phyloP scores from a whole-genome alignment of 2,329 filamentous ascomycete species.

The Pseudogymnoascus sp. region DNA sequence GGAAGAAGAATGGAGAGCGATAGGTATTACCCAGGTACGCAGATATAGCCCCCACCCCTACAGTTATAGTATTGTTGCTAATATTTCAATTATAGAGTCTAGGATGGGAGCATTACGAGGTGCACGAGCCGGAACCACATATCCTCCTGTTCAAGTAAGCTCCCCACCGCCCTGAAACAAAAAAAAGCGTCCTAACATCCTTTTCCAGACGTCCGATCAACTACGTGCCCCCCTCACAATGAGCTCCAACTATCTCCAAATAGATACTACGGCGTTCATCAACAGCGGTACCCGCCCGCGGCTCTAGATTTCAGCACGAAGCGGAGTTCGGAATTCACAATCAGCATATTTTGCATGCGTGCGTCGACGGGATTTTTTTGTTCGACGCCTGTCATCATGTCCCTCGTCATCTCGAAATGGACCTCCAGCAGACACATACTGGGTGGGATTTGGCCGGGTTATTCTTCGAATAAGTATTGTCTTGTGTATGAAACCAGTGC shows the following conservation, averaged over 20 bases:
- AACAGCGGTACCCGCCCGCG: slow-evolving; percentile 1
- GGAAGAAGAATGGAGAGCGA: slow-evolving; percentile 96
- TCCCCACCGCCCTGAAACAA: not conserved
- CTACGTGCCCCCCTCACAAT: slow-evolving; percentile 1
- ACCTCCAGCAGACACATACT: not conserved
- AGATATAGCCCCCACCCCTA: not conserved
- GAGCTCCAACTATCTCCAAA: not conserved
- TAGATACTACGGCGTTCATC: slow-evolving; percentile 3
- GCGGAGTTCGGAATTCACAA: slow-evolving; percentile 7
- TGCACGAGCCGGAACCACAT: slow-evolving; percentile 96
- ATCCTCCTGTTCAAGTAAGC: slow-evolving; percentile 93
- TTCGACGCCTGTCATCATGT: slow-evolving; percentile 3
- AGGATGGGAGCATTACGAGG: slow-evolving; percentile 98
- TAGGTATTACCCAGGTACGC: slow-evolving; percentile 91
- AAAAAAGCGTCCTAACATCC: not conserved
- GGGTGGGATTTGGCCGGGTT: not conserved
- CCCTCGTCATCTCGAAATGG: slow-evolving; percentile 1
- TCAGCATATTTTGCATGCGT: slow-evolving; percentile 6
- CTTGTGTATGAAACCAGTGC: slow-evolving; percentile 1
- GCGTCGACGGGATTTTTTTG: not conserved
- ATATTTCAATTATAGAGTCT: slow-evolving; percentile 57
- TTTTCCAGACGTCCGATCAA: not conserved
- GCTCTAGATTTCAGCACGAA: slow-evolving; percentile 8
- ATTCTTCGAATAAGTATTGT: slow-evolving; percentile 2
- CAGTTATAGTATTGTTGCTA: slow-evolving; percentile 12